Percentiles rank a stretch among this genome's conserved stretches.
These are phyloP conservation scores for Tinospora cordifolia DNA, from an alignment of 164 flowering plant genomes.

Conservation along the genomic window DNA sequence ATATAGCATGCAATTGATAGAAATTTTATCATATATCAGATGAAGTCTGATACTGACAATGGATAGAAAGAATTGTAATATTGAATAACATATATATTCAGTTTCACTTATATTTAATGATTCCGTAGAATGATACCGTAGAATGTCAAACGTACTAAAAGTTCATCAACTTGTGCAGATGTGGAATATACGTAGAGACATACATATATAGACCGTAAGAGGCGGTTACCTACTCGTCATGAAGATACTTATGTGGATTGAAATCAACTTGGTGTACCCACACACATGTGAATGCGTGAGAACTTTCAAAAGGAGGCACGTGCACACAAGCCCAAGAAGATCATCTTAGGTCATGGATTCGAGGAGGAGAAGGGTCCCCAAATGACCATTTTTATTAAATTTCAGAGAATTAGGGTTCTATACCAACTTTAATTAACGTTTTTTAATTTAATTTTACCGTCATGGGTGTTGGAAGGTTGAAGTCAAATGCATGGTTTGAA, in stretches of 20 bases:
- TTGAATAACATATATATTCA: background rate
- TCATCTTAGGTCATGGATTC: conserved; percentile 26
- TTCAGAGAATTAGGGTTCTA: background rate
- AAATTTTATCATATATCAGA: background rate
- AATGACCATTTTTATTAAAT: background rate
- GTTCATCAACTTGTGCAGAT: too few relatives aligned
- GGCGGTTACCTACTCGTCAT: background rate
- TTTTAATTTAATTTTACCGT: background rate
- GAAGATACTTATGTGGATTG: background rate
- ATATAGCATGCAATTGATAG: background rate
- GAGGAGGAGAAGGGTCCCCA: background rate
- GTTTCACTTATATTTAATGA: too few relatives aligned
- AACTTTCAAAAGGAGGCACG: conserved; percentile 12
- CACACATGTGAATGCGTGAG: background rate
- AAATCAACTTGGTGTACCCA: background rate
- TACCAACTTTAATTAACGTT: too few relatives aligned
- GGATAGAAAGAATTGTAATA: background rate
- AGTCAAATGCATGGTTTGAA: conserved; percentile 31
- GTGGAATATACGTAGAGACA: background rate
- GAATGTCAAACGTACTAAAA: too few relatives aligned
- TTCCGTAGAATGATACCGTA: too few relatives aligned
- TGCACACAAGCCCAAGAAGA: conserved; percentile 11
- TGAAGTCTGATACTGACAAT: background rate
- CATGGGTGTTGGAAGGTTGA: conserved; percentile 2
- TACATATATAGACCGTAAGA: background rate